Evolutionary conservation across 352 stramenopile species (phyloP), one percentile per base, ranked within the genome.

Genomic region (Phytophthora sansomeana): DNA sequence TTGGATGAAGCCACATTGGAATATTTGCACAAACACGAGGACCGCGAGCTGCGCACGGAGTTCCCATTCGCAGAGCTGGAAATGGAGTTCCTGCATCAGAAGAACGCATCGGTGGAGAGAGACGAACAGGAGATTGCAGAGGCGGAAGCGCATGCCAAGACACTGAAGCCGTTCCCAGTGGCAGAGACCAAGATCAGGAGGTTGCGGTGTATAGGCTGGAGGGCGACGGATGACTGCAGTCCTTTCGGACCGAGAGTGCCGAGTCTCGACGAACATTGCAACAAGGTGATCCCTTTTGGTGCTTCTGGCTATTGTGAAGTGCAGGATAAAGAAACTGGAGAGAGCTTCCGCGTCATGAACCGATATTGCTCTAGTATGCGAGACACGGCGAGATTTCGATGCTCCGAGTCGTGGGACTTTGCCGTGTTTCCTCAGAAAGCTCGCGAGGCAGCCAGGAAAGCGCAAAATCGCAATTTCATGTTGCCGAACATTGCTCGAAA

Each of bases 401-500:
- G 78, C 63, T 69, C 75, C 47, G 69, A 81, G 32, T 66, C 77
- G 5, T 67, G 74, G 60, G 75, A 88, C 54, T 81, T 86, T 56
- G 50, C 75, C 30, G 58, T 63, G 24, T 81, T 83, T 39, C 55
- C 62, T 1, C 48, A 75, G 11, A 69, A 77, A 53, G 64, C 72
- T 19, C 63, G 72, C 6, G 54, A 72, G 6, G 59, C 63, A 2
- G 36, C 24, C 3, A 54, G 28, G 16, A 55, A 57, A 28, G 50
- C 44, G 14, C 58, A 63, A 4, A 36, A 51, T 39, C 43, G 10
- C 14, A 41, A 59, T 8, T 51, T 60, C 33, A 30, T 68, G 35
- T 32, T 74, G 26, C 59, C 58, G 0, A 74, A 74, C 33, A 58
- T 74, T 30, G 46, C 26, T 5, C n/a, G 16, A 21, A 63, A 46